These are phyloP conservation scores for Cadophora sp. DNA, from an alignment of 2,329 filamentous ascomycete genomes.

Conservation along the genomic window DNA sequence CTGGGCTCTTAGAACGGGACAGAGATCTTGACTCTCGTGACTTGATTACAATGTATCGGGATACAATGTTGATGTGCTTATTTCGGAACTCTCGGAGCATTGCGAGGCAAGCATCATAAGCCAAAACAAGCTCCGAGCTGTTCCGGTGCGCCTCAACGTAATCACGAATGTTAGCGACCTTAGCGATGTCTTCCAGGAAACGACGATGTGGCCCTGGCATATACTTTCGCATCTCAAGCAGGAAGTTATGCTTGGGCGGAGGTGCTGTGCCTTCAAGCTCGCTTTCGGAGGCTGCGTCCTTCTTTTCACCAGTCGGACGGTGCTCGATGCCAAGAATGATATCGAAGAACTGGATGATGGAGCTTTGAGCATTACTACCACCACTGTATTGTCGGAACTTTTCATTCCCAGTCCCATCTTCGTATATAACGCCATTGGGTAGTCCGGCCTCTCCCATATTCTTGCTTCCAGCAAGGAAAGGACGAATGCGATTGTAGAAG, in stretches of 20 bases:
- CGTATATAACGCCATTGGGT: conserved; percentile 86
- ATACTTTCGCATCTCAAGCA: conserved; percentile 94
- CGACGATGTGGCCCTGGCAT: conserved; percentile 94
- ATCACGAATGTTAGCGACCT: conserved; percentile 84
- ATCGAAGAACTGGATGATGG: conserved; percentile 96
- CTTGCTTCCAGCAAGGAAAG: conserved; percentile 94
- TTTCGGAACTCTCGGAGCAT: conserved; percentile 70
- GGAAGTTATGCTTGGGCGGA: conserved; percentile 80
- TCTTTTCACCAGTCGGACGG: conserved; percentile 81
- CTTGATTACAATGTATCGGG: conserved; percentile 92
- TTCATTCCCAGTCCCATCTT: conserved; percentile 72
- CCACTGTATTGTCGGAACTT: conserved; percentile 86
- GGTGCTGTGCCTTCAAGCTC: conserved; percentile 53
- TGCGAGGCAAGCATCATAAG: conserved; percentile 89
- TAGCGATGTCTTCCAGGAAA: conserved; percentile 82
- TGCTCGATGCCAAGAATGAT: conserved; percentile 89
- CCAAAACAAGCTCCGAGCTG: conserved; percentile 73
- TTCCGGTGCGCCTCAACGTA: conserved; percentile 72
- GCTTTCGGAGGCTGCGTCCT: conserved; percentile 52
- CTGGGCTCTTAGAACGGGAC: conserved; percentile 58
- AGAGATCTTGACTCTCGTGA: conserved; percentile 75
- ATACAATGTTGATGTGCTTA: conserved; percentile 96
- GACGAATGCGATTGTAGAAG: conserved; percentile 96
- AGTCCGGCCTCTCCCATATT: conserved; percentile 96
- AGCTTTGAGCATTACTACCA: conserved; percentile 96